Conservation (phyloP, 2,329 filamentous ascomycete species). For the Byssochlamys sp. region DNA sequence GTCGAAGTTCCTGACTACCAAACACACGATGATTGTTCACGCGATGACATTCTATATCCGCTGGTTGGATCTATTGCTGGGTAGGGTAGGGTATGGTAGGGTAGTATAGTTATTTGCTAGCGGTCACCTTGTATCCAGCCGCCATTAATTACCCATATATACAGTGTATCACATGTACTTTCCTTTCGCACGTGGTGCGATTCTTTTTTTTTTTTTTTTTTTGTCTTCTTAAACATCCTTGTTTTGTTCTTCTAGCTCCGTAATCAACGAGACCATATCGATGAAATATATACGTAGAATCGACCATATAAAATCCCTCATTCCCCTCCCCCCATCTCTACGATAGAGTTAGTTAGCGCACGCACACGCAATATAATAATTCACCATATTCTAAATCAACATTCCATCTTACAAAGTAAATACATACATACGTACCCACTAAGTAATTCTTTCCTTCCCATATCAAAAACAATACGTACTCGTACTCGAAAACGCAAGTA, state of each 20-base stretch:
- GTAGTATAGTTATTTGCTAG: no score
- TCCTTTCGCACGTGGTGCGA: no score
- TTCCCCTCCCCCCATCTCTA: no score
- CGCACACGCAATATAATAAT: no score
- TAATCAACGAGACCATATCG: neutral
- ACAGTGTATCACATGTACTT: neutral
- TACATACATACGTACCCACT: no score
- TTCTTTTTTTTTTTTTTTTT: neutral
- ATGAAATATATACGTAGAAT: neutral
- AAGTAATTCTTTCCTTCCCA: no score
- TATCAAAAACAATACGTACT: no score
- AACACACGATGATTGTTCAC: neutral
- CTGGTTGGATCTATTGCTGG: neutral
- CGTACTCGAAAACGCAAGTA: no score
- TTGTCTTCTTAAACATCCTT: neutral
- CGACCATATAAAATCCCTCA: neutral
- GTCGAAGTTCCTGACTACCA: neutral
- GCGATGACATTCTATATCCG: neutral
- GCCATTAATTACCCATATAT: neutral
- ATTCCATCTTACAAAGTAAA: no score
- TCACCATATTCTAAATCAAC: no score
- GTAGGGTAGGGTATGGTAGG: neutral
- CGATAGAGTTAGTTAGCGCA: no score
- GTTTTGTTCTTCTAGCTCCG: neutral
- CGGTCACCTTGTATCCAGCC: no score